Evolutionary conservation across 2,329 filamentous ascomycete species (phyloP), one percentile per base, ranked within the genome.

Genomic region (Gnomoniopsis sp.): DNA sequence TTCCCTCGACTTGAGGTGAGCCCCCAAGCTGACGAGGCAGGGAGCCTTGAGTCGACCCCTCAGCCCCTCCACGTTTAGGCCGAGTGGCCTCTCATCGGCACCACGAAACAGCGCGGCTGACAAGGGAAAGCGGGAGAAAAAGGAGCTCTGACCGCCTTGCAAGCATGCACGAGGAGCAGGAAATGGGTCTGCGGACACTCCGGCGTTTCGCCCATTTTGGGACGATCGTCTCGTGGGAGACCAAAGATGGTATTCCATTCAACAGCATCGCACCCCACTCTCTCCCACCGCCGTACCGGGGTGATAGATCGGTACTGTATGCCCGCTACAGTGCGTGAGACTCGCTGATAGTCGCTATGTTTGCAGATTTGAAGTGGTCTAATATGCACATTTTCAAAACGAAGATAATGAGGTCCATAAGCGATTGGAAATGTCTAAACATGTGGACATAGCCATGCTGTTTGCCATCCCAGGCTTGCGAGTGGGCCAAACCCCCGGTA

Each of bases 121-220:
- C 36, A 36, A 41, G 53, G 53, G 34, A 22, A 23, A 30, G 34
- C 38, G n/a, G n/a, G n/a, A n/a, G 15, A 8, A n/a, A 14, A 53
- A 26, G 55, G 38, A 57, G 55, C 55, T 57, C 48, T 57, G 55
- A 57, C 55, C 55, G 55, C 54, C 54, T 30, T 36, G 26, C 21
- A 46, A 26, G 38, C 19, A 36, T 33, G 46, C 46, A 33, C 22
- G 33, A 26, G 33, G 34, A 11, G 21, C 21, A 21, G 33, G 38
- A 14, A 33, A 53, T 41, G 19, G 49, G 46, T 53, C 56, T 55
- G 34, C 57, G 57, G 57, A 50, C 57, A 55, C 46, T 43, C 57
- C 57, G 57, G 55, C 48, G 43, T 47, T 46, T 50, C 50, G 44
- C 47, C 55, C 50, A 51, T 51, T 23, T 47, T 54, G 50, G 49